Base-by-base conservation (phyloP, 2,329 filamentous ascomycete species). In the Thielaviopsis euricoi region DNA sequence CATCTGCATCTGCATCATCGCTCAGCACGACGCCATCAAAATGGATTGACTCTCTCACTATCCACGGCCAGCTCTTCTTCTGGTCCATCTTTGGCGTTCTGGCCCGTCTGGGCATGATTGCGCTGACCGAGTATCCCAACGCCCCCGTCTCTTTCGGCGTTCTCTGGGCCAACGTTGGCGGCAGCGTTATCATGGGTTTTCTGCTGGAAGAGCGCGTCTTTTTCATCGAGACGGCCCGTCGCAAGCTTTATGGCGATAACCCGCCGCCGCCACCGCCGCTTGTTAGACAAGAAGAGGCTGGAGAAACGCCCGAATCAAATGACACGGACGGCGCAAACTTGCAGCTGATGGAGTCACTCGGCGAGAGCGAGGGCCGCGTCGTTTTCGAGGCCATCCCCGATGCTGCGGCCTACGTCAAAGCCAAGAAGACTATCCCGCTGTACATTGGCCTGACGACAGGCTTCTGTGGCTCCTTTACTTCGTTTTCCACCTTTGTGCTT, bases 391-490 rank as follows among this genome's bases (percentile, higher is more conserved):
- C 19, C 6, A 10, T n/a, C 10, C 25, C 40, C 5, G 37, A 56
- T 17, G 26, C 53, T 17, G 53, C 52, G 5, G 59, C 58, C 17
- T 58, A 86, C 66, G 68, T 77, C 43, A 74, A 81, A 5, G 71
- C 75, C 26, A 95, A 95, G 67, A 95, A 94, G 73, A 87, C 86
- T 0, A 86, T 95, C 26, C 90, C 91, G 0, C 74, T 95, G 0
- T 95, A 94, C 66, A 85, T 95, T 60, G 90, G 87, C 55, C 79
- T 96, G 6, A 81, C 87, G 0, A 95, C 86, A 0, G 91, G 86
- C 12, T 93, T 93, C 69, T 95, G 89, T 65, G 88, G 91, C 61
- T 90, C 86, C 63, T 87, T 93, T 65, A 96, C 90, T 0, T 90
- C 86, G 10, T 95, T 95, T 70, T 95, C 89, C 0, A 82, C 84